Base-by-base conservation (phyloP, 116 monocot genomes). In the Phalaenopsis hybrid region DNA sequence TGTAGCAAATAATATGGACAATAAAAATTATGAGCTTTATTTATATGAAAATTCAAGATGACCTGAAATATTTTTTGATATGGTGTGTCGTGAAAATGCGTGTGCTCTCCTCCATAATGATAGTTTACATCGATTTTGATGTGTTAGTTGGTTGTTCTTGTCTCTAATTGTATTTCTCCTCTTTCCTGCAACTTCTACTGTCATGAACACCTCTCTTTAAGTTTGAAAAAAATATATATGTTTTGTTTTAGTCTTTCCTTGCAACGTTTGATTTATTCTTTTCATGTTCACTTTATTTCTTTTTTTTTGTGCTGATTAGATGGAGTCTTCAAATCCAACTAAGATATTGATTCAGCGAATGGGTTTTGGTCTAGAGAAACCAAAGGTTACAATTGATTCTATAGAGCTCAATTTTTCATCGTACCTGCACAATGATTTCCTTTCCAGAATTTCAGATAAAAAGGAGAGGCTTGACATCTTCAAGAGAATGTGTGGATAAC, bases 51-150 rank as follows among this genome's bases (percentile, higher is more conserved):
- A 89, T 52, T 92, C 92, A 58, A 85, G 92, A 75, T 58, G 79
- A 77, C 80, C 83, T 81, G 89, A 81, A 21, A 86, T 84, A 81
- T 91, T 87, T 51, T 46, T 80, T 88, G 96, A 96, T 79, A 44
- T 86, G 23, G 86, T 89, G n/a, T n/a, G 92, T 89, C 87, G 94
- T 85, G 96, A 94, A 85, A 96, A 96, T 90, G 92, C 89, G n/a
- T n/a, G 89, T 28, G 89, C 86, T 44, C 86, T 96, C 57, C 86
- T 94, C 68, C 88, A 94, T 82, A 92, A 94, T 67, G 94, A 92
- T 78, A 90, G 70, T 81, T 80, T 96, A 76, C 94, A 91, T 57
- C 88, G 91, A 34, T 89, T 94, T 83, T 89, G 90, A 88, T 90
- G 86, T 83, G 96, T 96, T 86, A 16, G 96, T 91, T 74, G 46